These are phyloP conservation scores for Ogataea thermomethanolica DNA, from an alignment of 805 yeast genomes.

Conservation along the genomic window DNA sequence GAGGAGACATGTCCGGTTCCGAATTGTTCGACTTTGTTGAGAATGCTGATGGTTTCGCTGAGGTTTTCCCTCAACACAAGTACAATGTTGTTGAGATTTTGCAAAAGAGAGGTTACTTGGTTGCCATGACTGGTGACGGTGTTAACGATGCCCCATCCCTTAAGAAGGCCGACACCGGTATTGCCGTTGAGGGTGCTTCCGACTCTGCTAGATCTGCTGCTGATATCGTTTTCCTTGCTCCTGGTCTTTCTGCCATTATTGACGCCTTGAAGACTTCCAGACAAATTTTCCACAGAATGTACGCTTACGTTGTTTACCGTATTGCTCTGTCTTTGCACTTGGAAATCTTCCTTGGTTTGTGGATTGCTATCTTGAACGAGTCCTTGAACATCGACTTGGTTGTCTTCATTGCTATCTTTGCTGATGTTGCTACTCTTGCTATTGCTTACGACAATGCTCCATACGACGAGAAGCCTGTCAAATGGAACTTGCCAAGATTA, in stretches of 20 bases:
- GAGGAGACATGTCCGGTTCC: slow-evolving; percentile 94
- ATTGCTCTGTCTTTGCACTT: slow-evolving; percentile 92
- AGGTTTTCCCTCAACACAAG: slow-evolving; percentile 98
- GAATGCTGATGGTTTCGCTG: slow-evolving; percentile 98
- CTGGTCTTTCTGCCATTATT: slow-evolving; percentile 92
- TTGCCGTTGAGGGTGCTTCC: slow-evolving; percentile 97
- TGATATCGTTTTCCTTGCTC: slow-evolving; percentile 92
- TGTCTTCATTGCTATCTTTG: slow-evolving; percentile 95
- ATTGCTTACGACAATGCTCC: slow-evolving; percentile 98
- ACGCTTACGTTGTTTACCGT: slow-evolving; percentile 96
- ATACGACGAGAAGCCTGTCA: slow-evolving; percentile 86
- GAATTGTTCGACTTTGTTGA: slow-evolving; percentile 96
- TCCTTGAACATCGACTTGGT: slow-evolving; percentile 85
- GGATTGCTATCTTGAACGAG: slow-evolving; percentile 91
- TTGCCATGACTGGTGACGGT: slow-evolving; percentile 99
- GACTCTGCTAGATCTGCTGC: slow-evolving; percentile 98
- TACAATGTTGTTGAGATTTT: slow-evolving; percentile 93
- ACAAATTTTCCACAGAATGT: slow-evolving; percentile 99
- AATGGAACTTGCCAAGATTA: slow-evolving; percentile 95
- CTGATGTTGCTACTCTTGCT: slow-evolving; percentile 95
- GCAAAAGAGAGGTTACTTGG: slow-evolving; percentile 94
- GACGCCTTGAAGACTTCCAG: slow-evolving; percentile 93
- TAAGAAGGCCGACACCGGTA: slow-evolving; percentile 95
- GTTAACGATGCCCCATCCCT: slow-evolving; percentile 97
- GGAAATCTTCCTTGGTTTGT: slow-evolving; percentile 91